Evolutionary conservation across 164 flowering plant genomes (phyloP).

Genomic region (Akebia trifoliata): DNA sequence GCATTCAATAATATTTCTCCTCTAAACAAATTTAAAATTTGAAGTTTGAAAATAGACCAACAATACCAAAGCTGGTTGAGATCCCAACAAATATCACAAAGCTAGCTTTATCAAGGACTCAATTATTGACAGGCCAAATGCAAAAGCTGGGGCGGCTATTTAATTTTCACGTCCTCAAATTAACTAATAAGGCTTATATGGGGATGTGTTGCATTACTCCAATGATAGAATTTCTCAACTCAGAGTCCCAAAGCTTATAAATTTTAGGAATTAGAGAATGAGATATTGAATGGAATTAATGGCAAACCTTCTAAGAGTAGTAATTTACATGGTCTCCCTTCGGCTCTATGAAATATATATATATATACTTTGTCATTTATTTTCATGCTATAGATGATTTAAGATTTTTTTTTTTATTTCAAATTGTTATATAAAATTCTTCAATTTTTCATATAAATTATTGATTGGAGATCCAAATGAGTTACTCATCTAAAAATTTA

Average conservation of each 20-base stretch:
- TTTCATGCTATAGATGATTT: no score
- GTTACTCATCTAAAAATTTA: no score
- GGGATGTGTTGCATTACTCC: constrained; percentile 17
- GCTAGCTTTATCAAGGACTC: not conserved
- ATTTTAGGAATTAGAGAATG: not conserved
- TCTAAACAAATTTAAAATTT: not conserved
- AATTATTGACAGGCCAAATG: constrained; percentile 20
- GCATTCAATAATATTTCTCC: not conserved
- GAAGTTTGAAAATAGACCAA: not conserved
- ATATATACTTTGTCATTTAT: no score
- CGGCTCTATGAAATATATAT: no score
- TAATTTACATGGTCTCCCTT: no score
- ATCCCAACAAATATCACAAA: constrained; percentile 18
- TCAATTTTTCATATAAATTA: no score
- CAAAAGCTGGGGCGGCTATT: constrained; percentile 20
- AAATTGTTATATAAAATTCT: no score
- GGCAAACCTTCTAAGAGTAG: not conserved
- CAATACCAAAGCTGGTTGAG: not conserved
- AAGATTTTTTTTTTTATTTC: no score
- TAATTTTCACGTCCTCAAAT: not conserved
- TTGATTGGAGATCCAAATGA: no score
- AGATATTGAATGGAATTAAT: not conserved
- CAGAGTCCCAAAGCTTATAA: not conserved
- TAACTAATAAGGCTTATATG: not conserved
- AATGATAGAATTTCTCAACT: constrained; percentile 21